These are phyloP conservation scores for Flaveria sonorensis DNA, from an alignment of 129 eudicot species.

Conservation along the genomic window DNA sequence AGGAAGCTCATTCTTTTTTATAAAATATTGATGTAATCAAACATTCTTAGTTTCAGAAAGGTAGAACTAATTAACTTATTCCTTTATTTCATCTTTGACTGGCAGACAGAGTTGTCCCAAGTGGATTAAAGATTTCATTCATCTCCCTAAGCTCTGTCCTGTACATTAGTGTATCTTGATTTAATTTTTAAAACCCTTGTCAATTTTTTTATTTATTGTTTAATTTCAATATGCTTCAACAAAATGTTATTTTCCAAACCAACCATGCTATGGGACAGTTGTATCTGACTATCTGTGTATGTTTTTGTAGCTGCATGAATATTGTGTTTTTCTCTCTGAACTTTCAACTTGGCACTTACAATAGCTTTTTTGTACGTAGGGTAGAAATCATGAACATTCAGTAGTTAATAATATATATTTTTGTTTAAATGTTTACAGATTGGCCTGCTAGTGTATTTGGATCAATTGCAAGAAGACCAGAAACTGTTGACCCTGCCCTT, in stretches of 20 bases:
- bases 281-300: neutral
- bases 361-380: neutral
- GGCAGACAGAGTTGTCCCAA: no score
- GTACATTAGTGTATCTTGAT: neutral
- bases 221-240: no score
- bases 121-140: no score
- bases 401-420: constrained; percentile 9
- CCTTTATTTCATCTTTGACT: no score
- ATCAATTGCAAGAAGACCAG: constrained; percentile 36
- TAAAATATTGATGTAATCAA: no score
- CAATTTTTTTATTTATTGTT: neutral
- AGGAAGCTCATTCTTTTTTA: no score
- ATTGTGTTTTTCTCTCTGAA: neutral
- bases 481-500: constrained; percentile 34
- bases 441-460: constrained; percentile 47
- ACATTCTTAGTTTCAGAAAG: no score
- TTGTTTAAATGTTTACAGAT: constrained; percentile 27
- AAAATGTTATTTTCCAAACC: no score
- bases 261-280: no score
- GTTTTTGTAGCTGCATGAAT: neutral
- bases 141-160: no score
- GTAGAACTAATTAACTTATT: no score
- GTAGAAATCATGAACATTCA: constrained; percentile 9
- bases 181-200: neutral
- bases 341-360: neutral